These are phyloP conservation scores for Vigna angularis DNA, from an alignment of 306 rosid species.

Conservation along the genomic window DNA sequence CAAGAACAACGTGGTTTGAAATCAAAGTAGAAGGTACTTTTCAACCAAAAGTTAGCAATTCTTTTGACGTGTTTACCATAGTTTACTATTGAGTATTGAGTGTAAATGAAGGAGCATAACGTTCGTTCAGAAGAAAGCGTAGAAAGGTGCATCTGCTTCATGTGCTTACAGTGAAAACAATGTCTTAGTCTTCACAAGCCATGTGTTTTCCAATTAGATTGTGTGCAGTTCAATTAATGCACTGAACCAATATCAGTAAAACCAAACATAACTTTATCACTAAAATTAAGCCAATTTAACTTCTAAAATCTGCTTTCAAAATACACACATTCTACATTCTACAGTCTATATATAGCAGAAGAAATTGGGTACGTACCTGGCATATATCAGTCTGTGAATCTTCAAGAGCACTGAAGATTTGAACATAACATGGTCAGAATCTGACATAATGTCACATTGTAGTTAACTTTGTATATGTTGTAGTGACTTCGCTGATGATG, in stretches of 20 bases:
- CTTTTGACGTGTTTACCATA: constrained; percentile 27
- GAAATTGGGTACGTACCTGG: background rate
- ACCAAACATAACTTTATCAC: constrained; percentile 31
- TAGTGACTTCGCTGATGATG: background rate
- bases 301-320: constrained; percentile 35
- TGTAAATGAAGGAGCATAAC: constrained; percentile 45
- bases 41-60: constrained; percentile 27
- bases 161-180: constrained; percentile 45
- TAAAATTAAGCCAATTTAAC: constrained; percentile 38
- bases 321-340: no score
- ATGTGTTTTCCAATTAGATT: constrained; percentile 55
- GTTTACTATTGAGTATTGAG: constrained; percentile 36
- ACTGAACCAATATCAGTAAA: background rate
- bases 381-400: background rate
- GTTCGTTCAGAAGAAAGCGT: constrained; percentile 31
- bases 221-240: constrained; percentile 37
- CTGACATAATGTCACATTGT: background rate
- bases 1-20: constrained; percentile 39
- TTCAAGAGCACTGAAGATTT: constrained; percentile 26
- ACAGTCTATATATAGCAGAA: constrained; percentile 39
- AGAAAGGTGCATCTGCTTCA: constrained; percentile 42
- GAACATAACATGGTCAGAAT: constrained; percentile 40
- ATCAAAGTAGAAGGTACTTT: constrained; percentile 35
- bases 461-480: background rate
- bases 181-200: constrained; percentile 44